phyloP scores from a whole-genome alignment of 352 stramenopile species.

The Globisporangium sylvaticum region DNA sequence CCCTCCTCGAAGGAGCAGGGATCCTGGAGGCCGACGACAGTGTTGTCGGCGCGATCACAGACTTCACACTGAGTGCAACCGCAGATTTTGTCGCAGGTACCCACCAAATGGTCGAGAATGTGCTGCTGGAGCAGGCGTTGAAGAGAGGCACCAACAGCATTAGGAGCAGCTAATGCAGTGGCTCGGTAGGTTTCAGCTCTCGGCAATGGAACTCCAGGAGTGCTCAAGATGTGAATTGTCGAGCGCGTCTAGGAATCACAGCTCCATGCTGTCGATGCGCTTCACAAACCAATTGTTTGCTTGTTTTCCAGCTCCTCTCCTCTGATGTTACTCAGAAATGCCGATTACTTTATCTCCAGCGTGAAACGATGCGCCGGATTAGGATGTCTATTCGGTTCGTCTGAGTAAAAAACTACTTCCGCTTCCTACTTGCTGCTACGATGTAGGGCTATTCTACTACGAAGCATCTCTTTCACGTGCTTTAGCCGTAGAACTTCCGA shows the following conservation, averaged over 20 bases:
- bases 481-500: not conserved
- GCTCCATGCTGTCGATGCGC: not conserved
- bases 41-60: slow-evolving; percentile 17
- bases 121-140: slow-evolving; percentile 15
- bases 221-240: not conserved
- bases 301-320: too few relatives aligned
- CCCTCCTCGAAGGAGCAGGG: not conserved
- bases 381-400: too few relatives aligned
- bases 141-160: not conserved
- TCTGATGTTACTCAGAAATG: too few relatives aligned
- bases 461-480: not conserved
- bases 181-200: not conserved
- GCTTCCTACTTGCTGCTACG: not conserved
- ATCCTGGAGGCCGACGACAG: slow-evolving; percentile 1
- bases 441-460: not conserved
- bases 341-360: too few relatives aligned
- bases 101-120: slow-evolving; percentile 23
- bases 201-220: not conserved
- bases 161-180: not conserved
- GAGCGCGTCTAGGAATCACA: not conserved
- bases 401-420: not conserved
- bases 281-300: not conserved
- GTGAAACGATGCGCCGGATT: too few relatives aligned
- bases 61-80: slow-evolving; percentile 20
- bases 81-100: slow-evolving; percentile 17